Evolutionary conservation across 352 stramenopile species (phyloP), one percentile per base, ranked within the genome.

Genomic region (Globisporangium orthogonon): DNA sequence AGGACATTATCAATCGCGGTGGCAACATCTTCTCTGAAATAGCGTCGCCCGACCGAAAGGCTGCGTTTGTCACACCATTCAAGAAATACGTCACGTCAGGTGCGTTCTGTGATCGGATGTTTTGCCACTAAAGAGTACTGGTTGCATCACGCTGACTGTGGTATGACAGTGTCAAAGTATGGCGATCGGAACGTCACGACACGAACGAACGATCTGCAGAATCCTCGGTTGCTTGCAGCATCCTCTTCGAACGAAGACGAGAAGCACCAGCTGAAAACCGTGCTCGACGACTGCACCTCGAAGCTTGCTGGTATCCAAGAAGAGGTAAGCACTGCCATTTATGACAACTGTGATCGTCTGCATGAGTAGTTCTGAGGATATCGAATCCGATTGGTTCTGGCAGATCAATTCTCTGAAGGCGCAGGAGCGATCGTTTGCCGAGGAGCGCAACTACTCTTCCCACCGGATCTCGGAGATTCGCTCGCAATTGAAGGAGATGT

Each of bases 31-130:
- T 95, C 49, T 44, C 56, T 5, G 60, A 68, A 5, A 70, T 95
- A 28, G 66, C 79, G 1, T 67, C 69, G 0, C 56, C 66, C 10
- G 78, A 91, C 50, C 66, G 81, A n/a, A 85, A 85, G 35, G 73
- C 78, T 30, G 80, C 80, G 7, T 89, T 95, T 18, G 74, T 93
- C 23, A 95, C 83, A 10, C 86, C 86, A 4, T 87, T 65, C 61
- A 94, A 95, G 58, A 92, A 91, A 74, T 95, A 95, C 44, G 78
- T 94, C 15, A 87, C 81, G 4, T 86, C 82, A 55, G 77, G 79
- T 86, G 61, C 28, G 70, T 66, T 4, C 17, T 7, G 29, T 3
- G 15, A 31, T 11, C 7, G 44, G 7, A 3, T 49, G 43, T n/a
- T 7, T 23, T 30, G 17, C 15, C 43, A 23, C n/a, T n/a, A 29